Evolutionary conservation across 106 monocot genomes (phyloP), one percentile per base, ranked within the genome.

Genomic region (Gastrodia elata): DNA sequence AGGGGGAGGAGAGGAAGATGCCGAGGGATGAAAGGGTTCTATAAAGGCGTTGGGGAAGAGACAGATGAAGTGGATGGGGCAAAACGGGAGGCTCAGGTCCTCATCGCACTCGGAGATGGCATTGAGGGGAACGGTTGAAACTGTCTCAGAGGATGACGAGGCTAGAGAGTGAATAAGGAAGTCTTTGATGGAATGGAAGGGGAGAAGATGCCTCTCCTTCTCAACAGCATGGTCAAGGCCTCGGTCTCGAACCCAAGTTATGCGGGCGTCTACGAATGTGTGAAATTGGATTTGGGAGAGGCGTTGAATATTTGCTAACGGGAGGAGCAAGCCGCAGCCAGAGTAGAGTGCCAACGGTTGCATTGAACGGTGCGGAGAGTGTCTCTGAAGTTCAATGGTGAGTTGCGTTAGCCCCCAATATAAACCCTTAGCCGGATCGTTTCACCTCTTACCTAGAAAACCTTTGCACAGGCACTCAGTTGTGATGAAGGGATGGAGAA

Each of bases 211-310:
- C 71, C 84, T 86, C 74, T 98, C 98, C 76, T 87, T 91, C 80
- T 98, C 93, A 27, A 98, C 91, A 65, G 86, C 91, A 80, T 89
- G 92, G 77, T 98, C 93, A 73, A 98, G 91, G 65, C 78, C 93
- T 37, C 98, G 93, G 81, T 98, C 88, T 15, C 93, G 88, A 55
- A 90, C 76, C 86, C 87, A 92, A 28, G 73, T 73, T 35, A 90
- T 71, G 3, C 84, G 83, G 41, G 84, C 86, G 75, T 92, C 90
- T 64, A 90, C 65, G 88, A 88, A 90, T 52, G 73, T 55, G 58
- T 79, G 77, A 40, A 11, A 2, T 16, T 71, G 83, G 1, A 69
- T 24, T 39, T 26, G 40, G 42, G 15, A 38, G 65, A 16, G 6
- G 57, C 33, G 55, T 32, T 32, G 27, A 13, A 61, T 13, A 61